phyloP scores from a whole-genome alignment of 306 rosid genomes.

The Inga leiocalycina region DNA sequence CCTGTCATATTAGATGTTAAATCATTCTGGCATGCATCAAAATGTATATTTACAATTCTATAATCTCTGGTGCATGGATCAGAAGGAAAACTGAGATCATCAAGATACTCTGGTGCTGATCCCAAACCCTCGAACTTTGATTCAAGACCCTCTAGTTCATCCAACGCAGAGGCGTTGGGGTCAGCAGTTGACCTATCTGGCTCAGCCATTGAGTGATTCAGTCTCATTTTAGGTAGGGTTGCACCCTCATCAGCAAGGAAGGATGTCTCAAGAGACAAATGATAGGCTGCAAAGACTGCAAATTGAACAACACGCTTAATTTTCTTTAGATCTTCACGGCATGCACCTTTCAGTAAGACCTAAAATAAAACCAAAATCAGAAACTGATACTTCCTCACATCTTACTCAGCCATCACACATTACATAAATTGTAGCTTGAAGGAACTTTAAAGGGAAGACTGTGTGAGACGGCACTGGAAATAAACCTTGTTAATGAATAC shows the following conservation, averaged over 20 bases:
- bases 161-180: constrained; percentile 38
- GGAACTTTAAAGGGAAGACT: background rate
- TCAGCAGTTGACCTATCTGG: constrained; percentile 53
- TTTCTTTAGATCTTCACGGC: constrained; percentile 87
- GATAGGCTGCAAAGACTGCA: constrained; percentile 98
- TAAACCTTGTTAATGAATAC: constrained; percentile 3
- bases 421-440: constrained; percentile 10
- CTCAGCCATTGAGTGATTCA: constrained; percentile 41
- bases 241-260: constrained; percentile 99
- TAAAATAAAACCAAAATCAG: constrained; percentile 49
- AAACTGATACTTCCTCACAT: constrained; percentile 23
- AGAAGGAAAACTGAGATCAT: constrained; percentile 46
- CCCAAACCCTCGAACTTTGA: constrained; percentile 48
- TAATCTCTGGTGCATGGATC: constrained; percentile 42
- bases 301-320: constrained; percentile 83
- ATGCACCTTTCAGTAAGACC: constrained; percentile 86
- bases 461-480: constrained; percentile 20
- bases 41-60: constrained; percentile 37
- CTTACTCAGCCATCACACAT: background rate
- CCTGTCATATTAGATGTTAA: constrained; percentile 40
- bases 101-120: constrained; percentile 40
- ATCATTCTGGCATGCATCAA: constrained; percentile 46
- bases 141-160: constrained; percentile 40
- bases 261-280: constrained; percentile 96
- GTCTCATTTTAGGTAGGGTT: constrained; percentile 75